Percentiles rank a stretch among this genome's conserved stretches.
Evolutionary conservation across 495 filamentous ascomycete species (phyloP).

Genomic region (Hypoxylon fragiforme): DNA sequence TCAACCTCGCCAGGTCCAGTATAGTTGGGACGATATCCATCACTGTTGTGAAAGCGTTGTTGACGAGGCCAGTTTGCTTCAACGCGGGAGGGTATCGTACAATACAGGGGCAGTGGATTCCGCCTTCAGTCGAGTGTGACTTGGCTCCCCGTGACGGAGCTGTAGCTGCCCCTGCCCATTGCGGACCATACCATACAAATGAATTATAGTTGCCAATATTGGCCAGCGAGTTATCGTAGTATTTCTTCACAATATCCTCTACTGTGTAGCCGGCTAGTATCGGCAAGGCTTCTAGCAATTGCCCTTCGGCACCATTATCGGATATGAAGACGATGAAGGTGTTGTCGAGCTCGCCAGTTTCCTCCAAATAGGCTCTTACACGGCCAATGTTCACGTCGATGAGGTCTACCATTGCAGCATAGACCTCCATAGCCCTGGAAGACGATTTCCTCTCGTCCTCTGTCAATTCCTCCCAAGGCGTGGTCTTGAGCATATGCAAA

Average conservation of each 20-base stretch:
- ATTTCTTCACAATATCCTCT: constrained; percentile 59
- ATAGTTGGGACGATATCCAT: constrained; percentile 67
- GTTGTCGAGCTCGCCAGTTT: constrained; percentile 63
- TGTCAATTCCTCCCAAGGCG: constrained; percentile 56
- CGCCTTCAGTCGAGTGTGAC: constrained; percentile 64
- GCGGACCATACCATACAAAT: constrained; percentile 68
- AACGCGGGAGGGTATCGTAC: constrained; percentile 48
- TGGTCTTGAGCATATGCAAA: constrained; percentile 57
- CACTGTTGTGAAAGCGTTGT: constrained; percentile 61
- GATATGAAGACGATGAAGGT: constrained; percentile 67
- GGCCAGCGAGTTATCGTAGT: constrained; percentile 64
- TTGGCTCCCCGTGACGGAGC: constrained; percentile 65
- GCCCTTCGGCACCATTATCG: constrained; percentile 68
- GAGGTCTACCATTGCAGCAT: constrained; percentile 66
- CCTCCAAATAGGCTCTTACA: constrained; percentile 57
- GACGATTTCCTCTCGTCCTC: constrained; percentile 56
- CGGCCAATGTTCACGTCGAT: constrained; percentile 65
- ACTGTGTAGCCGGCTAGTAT: constrained; percentile 48
- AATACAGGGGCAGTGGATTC: constrained; percentile 62
- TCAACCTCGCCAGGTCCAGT: constrained; percentile 61
- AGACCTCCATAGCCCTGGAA: constrained; percentile 60
- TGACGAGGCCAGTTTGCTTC: constrained; percentile 45
- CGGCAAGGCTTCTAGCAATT: constrained; percentile 62
- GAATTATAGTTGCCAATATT: constrained; percentile 64
- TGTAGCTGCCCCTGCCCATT: constrained; percentile 66